These are phyloP conservation scores for Mrakia gelida DNA, from an alignment of 768 basidiomycete genomes.

Conservation along the genomic window DNA sequence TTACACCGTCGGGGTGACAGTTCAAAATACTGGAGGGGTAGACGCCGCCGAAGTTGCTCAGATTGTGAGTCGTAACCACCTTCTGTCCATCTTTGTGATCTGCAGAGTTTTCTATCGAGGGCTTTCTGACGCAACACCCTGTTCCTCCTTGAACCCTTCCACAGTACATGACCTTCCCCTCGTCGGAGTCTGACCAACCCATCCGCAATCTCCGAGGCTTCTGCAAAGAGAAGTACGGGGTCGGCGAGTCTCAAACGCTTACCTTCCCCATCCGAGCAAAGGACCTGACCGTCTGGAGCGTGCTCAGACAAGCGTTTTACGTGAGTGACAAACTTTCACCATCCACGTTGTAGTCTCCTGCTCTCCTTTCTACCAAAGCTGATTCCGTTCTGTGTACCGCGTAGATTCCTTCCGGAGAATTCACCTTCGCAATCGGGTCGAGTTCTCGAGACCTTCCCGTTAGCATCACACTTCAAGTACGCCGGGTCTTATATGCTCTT, in stretches of 20 bases:
- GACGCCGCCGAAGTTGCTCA: conserved; percentile 45
- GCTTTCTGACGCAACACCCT: background rate
- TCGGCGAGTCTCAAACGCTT: conserved; percentile 21
- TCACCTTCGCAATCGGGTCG: conserved; percentile 9
- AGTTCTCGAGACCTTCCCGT: conserved; percentile 12
- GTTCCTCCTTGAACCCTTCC: background rate
- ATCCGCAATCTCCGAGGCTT: conserved; percentile 18
- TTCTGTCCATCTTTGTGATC: background rate
- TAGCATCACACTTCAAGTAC: background rate
- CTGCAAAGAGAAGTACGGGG: conserved; percentile 18
- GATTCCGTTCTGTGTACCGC: background rate
- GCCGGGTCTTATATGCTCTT: background rate
- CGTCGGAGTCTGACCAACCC: conserved; percentile 26
- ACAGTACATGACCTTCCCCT: conserved; percentile 30
- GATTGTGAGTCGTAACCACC: conserved; percentile 38
- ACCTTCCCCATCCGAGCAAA: conserved; percentile 24
- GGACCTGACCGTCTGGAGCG: conserved; percentile 27
- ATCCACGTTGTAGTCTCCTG: background rate
- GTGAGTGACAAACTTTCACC: background rate
- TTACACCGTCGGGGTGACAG: conserved; percentile 39
- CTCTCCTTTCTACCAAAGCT: background rate
- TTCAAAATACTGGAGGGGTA: conserved; percentile 44
- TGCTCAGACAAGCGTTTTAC: conserved; percentile 15
- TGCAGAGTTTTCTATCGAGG: too few relatives aligned
- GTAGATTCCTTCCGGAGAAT: conserved; percentile 20